phyloP scores from a whole-genome alignment of 2,329 filamentous ascomycete species.

The Drechslerella stenobrocha region DNA sequence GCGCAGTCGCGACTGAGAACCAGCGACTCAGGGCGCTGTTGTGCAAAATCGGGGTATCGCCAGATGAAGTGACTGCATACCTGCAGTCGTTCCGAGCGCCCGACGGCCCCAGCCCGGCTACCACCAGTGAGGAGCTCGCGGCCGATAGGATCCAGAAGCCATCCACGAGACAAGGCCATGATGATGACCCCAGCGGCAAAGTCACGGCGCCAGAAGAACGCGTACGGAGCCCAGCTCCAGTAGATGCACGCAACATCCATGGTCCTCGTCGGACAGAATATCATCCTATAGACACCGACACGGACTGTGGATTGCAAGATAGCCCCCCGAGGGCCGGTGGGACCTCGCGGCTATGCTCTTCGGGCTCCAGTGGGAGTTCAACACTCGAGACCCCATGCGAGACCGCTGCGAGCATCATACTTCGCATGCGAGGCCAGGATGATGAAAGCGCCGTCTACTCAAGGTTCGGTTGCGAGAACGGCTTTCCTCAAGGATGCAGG shows the following conservation, averaged over 20 bases:
- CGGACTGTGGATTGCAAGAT: background rate
- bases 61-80: conserved; percentile 16
- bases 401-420: conserved; percentile 30
- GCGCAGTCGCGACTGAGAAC: conserved; percentile 61
- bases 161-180: no score
- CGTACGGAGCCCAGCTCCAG: no score
- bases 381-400: conserved; percentile 29
- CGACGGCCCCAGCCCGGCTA: background rate
- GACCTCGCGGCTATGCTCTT: background rate
- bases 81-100: conserved; percentile 10
- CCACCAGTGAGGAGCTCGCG: no score
- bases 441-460: conserved; percentile 16
- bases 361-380: conserved; percentile 1
- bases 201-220: no score
- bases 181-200: no score
- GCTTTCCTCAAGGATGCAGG: conserved; percentile 48
- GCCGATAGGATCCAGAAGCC: background rate
- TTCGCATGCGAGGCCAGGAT: conserved; percentile 27
- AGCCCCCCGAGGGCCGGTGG: background rate
- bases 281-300: background rate
- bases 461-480: conserved; percentile 19
- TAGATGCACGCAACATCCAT: no score
- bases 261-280: no score
- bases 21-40: conserved; percentile 58
- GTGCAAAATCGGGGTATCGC: conserved; percentile 55